Evolutionary conservation across 345 rosid species (phyloP).

Genomic region (Arabidopsis suecica): DNA sequence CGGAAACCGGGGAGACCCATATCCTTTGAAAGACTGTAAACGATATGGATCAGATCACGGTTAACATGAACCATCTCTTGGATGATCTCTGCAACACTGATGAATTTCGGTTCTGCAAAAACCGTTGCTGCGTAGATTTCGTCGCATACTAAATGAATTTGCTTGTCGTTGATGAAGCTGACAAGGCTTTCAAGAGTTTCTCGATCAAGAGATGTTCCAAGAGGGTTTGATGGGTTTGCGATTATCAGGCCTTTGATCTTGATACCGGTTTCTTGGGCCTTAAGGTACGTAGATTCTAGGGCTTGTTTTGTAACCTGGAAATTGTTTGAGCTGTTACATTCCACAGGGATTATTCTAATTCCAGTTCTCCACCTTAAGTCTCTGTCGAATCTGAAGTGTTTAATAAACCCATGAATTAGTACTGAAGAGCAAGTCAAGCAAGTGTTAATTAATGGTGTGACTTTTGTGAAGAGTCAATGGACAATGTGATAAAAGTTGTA

Average conservation of each 20-base stretch:
- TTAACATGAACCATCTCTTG: conserved; percentile 45
- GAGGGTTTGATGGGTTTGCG: conserved; percentile 47
- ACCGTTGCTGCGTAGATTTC: conserved; percentile 62
- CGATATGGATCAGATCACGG: conserved; percentile 53
- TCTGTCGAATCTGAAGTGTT: conserved; percentile 55
- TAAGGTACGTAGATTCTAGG: conserved; percentile 49
- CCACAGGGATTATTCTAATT: conserved; percentile 56
- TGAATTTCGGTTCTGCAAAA: conserved; percentile 50
- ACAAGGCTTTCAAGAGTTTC: conserved; percentile 28
- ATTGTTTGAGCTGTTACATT: conserved; percentile 58
- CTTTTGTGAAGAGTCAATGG: conserved; percentile 23
- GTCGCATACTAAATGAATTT: conserved; percentile 63
- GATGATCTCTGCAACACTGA: conserved; percentile 58
- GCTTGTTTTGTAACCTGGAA: conserved; percentile 55
- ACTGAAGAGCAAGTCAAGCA: conserved; percentile 28
- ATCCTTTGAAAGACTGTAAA: conserved; percentile 64
- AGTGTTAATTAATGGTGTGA: conserved; percentile 22
- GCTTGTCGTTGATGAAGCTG: conserved; percentile 46
- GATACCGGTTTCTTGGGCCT: conserved; percentile 49
- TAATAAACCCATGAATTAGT: conserved; percentile 14
- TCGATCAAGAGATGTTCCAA: conserved; percentile 44
- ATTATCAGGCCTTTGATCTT: conserved; percentile 40
- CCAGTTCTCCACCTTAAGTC: conserved; percentile 69
- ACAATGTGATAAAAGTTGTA: not conserved
- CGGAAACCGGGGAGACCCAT: conserved; percentile 66